phyloP scores from a whole-genome alignment of 208 protist genomes.

The Leishmania turanica region DNA sequence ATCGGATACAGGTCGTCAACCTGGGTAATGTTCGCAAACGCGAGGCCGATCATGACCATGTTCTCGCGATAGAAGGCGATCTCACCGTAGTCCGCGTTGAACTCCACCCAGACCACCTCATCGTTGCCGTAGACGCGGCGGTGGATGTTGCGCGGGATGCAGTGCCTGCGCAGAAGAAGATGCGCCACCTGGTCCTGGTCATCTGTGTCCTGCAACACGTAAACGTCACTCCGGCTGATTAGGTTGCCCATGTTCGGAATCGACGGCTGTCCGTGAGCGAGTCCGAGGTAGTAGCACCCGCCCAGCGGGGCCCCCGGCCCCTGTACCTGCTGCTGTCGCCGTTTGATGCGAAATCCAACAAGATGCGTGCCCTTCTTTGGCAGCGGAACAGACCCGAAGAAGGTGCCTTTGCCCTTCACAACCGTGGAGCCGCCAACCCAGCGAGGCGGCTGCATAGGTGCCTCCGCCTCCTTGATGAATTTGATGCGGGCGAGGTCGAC shows the following conservation, averaged over 20 bases:
- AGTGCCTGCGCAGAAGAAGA: slow-evolving; percentile 65
- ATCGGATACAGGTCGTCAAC: slow-evolving; percentile 86
- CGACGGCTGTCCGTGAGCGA: slow-evolving; percentile 69
- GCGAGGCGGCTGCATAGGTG: slow-evolving; percentile 42
- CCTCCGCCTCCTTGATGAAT: slow-evolving; percentile 34
- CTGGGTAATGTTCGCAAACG: slow-evolving; percentile 78
- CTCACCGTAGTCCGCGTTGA: slow-evolving; percentile 86
- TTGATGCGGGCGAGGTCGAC: slow-evolving; percentile 60
- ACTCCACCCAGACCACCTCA: slow-evolving; percentile 88
- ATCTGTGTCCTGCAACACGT: slow-evolving; percentile 88
- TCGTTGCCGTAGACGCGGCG: slow-evolving; percentile 85
- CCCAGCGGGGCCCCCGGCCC: slow-evolving; percentile 73
- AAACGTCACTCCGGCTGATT: slow-evolving; percentile 77
- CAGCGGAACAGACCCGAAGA: slow-evolving; percentile 69
- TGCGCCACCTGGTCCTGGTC: slow-evolving; percentile 87
- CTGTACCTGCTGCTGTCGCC: slow-evolving; percentile 61
- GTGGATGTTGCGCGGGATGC: slow-evolving; percentile 75
- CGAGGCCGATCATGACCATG: slow-evolving; percentile 84
- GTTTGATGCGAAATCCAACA: slow-evolving; percentile 84
- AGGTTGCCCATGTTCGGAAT: slow-evolving; percentile 76
- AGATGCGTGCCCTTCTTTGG: slow-evolving; percentile 67
- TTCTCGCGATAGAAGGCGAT: slow-evolving; percentile 90
- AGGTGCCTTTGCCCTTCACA: slow-evolving; percentile 77
- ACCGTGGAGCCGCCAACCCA: slow-evolving; percentile 60
- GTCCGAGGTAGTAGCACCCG: slow-evolving; percentile 89